Evolutionary conservation across 2,329 filamentous ascomycete species (phyloP).

Genomic region (Trichoderma harzianum): DNA sequence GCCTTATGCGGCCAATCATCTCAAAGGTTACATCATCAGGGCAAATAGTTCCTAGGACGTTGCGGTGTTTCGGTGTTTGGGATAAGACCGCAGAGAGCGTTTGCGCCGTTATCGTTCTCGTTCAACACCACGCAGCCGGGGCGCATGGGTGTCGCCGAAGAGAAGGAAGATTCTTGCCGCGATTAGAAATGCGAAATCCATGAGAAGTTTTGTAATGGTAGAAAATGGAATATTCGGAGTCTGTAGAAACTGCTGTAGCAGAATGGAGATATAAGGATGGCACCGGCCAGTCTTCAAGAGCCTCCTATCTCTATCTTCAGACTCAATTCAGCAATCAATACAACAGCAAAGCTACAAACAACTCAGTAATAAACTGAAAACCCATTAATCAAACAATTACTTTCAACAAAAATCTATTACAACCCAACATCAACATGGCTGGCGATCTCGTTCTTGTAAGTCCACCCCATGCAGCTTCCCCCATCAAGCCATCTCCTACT

Average conservation of each 20-base stretch:
- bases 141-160: neutral
- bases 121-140: neutral
- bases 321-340: neutral
- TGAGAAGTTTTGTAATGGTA: neutral
- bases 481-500: neutral
- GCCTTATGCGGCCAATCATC: neutral
- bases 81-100: neutral
- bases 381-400: neutral
- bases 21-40: neutral
- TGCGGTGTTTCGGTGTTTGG: constrained; percentile 3
- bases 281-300: neutral
- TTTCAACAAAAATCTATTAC: neutral
- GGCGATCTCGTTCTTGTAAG: constrained; percentile 17
- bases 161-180: neutral
- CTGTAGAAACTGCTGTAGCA: neutral
- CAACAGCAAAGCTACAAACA: neutral
- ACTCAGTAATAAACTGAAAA: neutral
- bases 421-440: neutral
- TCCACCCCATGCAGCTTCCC: neutral
- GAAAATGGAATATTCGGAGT: neutral
- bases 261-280: constrained; percentile 9
- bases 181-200: neutral
- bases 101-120: neutral
- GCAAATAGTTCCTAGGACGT: neutral
- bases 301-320: neutral